Evolutionary conservation across 345 rosid genomes (phyloP).

Genomic region (Pistacia vera): DNA sequence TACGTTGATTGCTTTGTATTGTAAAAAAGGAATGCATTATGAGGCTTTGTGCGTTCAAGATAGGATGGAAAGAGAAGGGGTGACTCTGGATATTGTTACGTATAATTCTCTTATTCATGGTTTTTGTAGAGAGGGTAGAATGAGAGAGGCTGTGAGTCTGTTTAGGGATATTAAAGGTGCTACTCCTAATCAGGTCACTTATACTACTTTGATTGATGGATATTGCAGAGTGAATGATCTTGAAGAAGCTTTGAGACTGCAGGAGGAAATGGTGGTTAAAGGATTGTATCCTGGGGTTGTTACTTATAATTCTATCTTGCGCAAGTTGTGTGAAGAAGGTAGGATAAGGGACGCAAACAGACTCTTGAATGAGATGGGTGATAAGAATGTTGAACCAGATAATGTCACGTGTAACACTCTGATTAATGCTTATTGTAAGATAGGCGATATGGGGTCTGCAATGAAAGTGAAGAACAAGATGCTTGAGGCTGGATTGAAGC

Average conservation of each 20-base stretch:
- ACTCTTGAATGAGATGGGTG: slow-evolving; percentile 82
- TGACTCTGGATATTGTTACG: slow-evolving; percentile 76
- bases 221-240: slow-evolving; percentile 77
- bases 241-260: slow-evolving; percentile 73
- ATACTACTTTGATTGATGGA: slow-evolving; percentile 86
- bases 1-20: slow-evolving; percentile 74
- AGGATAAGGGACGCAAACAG: slow-evolving; percentile 79
- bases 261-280: slow-evolving; percentile 66
- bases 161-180: slow-evolving; percentile 70
- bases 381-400: slow-evolving; percentile 73
- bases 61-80: slow-evolving; percentile 71
- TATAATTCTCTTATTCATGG: slow-evolving; percentile 82
- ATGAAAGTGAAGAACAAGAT: slow-evolving; percentile 82
- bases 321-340: slow-evolving; percentile 80
- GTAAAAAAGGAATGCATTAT: slow-evolving; percentile 89
- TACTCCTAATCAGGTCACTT: slow-evolving; percentile 71
- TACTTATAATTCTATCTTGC: slow-evolving; percentile 77
- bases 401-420: slow-evolving; percentile 85
- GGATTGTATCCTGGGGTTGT: slow-evolving; percentile 75
- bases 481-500: slow-evolving; percentile 73
- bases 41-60: slow-evolving; percentile 87
- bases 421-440: slow-evolving; percentile 87
- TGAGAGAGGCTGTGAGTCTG: slow-evolving; percentile 80
- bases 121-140: slow-evolving; percentile 86
- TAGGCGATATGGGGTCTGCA: slow-evolving; percentile 79